Evolutionary conservation across 805 yeast genomes (phyloP).

Genomic region (Ogataea neopini): DNA sequence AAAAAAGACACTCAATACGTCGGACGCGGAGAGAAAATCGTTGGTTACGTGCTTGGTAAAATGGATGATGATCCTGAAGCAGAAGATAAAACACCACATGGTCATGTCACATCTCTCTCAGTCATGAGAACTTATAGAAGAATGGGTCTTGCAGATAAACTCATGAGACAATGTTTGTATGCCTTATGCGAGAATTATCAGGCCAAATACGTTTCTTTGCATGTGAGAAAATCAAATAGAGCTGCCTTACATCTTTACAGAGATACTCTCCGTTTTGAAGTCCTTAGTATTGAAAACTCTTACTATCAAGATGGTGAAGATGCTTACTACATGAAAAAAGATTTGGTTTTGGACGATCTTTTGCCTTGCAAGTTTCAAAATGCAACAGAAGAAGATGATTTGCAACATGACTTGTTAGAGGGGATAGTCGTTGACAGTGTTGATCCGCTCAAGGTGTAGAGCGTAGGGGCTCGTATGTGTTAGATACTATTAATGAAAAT

Average conservation of each 20-base stretch:
- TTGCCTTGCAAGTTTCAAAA: slow-evolving; percentile 58
- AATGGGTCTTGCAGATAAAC: slow-evolving; percentile 90
- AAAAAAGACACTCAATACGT: slow-evolving; percentile 51
- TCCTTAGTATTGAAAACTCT: slow-evolving; percentile 75
- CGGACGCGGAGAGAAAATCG: slow-evolving; percentile 71
- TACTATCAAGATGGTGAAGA: slow-evolving; percentile 98
- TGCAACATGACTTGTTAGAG: slow-evolving; percentile 47
- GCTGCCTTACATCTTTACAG: slow-evolving; percentile 93
- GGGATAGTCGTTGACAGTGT: slow-evolving; percentile 25
- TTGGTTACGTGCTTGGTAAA: slow-evolving; percentile 95
- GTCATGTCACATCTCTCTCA: slow-evolving; percentile 90
- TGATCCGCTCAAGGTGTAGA: slow-evolving; percentile 9
- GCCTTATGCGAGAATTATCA: slow-evolving; percentile 79
- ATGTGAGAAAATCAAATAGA: slow-evolving; percentile 88
- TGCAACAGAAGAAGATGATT: slow-evolving; percentile 54
- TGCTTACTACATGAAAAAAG: slow-evolving; percentile 91
- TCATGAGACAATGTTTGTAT: slow-evolving; percentile 78
- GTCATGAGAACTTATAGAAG: slow-evolving; percentile 96
- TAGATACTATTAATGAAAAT: too few species aligned
- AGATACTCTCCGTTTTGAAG: slow-evolving; percentile 82
- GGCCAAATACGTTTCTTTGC: slow-evolving; percentile 84
- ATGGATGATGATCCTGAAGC: slow-evolving; percentile 86
- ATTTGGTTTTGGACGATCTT: slow-evolving; percentile 58
- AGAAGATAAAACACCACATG: slow-evolving; percentile 72
- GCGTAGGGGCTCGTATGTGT: not conserved